Conservation (phyloP, 2,329 filamentous ascomycete species). For the Penicillium vulpinum region DNA sequence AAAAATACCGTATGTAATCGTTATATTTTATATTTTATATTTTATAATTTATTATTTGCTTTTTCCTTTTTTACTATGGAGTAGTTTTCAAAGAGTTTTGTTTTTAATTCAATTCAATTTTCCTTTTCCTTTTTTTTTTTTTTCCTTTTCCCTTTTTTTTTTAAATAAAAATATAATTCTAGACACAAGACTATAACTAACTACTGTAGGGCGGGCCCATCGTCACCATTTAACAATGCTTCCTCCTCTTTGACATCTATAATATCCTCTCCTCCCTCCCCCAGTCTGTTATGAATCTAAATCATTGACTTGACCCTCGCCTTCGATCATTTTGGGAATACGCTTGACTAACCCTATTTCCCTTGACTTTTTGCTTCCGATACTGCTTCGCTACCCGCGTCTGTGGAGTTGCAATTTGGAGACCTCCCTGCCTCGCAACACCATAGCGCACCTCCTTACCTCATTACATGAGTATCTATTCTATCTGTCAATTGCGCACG, state of each 20-base stretch:
- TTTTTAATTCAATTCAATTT: conserved; percentile 6
- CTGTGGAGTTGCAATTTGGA: conserved; percentile 5
- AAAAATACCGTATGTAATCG: conserved; percentile 12
- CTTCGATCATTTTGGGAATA: not conserved
- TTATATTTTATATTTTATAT: conserved; percentile 1
- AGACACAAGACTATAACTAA: conserved; percentile 15
- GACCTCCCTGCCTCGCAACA: conserved; percentile 11
- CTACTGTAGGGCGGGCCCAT: conserved; percentile 13
- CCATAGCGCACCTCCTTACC: not conserved
- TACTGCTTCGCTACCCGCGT: not conserved
- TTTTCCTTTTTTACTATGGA: conserved; percentile 1
- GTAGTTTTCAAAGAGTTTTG: conserved; percentile 4
- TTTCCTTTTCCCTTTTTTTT: not conserved
- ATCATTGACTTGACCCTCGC: not conserved
- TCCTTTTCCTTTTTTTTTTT: not conserved
- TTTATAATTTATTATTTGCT: conserved; percentile 9
- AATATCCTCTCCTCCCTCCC: conserved; percentile 17
- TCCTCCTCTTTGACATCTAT: conserved; percentile 14
- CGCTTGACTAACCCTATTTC: not conserved
- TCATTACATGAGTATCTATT: conserved; percentile 1
- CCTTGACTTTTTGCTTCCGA: not conserved
- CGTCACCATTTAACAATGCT: conserved; percentile 6
- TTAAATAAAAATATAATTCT: conserved; percentile 4
- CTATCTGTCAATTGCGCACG: conserved; percentile 15
- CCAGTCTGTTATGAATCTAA: conserved; percentile 3